Base-by-base conservation (phyloP, 2,329 filamentous ascomycete genomes). In the Aspergillus sergii region DNA sequence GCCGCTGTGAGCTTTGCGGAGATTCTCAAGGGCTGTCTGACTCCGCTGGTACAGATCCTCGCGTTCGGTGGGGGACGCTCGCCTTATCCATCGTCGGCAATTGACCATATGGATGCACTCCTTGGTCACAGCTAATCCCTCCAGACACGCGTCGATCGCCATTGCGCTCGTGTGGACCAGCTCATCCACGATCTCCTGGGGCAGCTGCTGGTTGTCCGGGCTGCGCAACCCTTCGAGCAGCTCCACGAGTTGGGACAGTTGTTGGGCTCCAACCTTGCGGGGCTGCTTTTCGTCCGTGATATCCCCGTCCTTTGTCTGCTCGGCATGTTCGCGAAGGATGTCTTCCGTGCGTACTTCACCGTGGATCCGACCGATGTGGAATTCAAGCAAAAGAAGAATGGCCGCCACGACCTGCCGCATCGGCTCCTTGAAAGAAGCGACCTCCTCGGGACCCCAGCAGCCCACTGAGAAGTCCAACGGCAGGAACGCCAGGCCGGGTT, bases 381-480 rank as follows among this genome's bases (percentile, higher is more conserved):
- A 75, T n/a, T 83, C 80, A 11, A 83, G 56, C 4, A 84, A 60
- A 0, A 76, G 77, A 0, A 82, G 28, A 7, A 71, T 73, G 0
- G 74, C 69, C 0, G 78, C 61, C 62, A 80, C 74, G 10, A 77
- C 69, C 11, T 79, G 72, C 0, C 80, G 74, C 0, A 82, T 64
- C 0, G 74, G 75, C 4, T 72, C 72, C 14, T 79, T 73, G 8
- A 85, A 62, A 0, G 67, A 68, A 5, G 72, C 71, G 19, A 85
- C 73, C 21, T 84, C 81, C 10, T 80, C 76, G 1, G 82, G 71
- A 19, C 72, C 78, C 83, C 83, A 85, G 3, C 78, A 71, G 1
- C 82, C 78, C 3, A 80, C 72, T 0, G 82, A 83, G 23, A 84
- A 74, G 63, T 85, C 83, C 1, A 85, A 67, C 0, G 79, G 81